A percentile compares a stretch with the other conserved stretches of the same genome.
phyloP scores from a whole-genome alignment of 139 green algal genomes.

The Coccomyxa sp. region DNA sequence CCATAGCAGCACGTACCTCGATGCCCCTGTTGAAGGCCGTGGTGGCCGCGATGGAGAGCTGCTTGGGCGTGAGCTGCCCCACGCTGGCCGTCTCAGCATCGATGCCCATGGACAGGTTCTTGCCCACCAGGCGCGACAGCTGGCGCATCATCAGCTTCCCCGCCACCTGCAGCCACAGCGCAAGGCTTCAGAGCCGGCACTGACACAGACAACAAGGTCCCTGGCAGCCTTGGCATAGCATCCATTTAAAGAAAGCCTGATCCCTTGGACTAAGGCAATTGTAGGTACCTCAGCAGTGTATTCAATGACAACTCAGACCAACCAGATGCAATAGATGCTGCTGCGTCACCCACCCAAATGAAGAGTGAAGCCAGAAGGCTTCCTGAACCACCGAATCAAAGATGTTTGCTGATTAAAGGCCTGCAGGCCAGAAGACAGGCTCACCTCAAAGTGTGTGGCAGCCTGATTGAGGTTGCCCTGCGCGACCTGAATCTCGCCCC shows the following conservation, averaged over 20 bases:
- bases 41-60: background rate
- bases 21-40: background rate
- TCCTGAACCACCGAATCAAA: background rate
- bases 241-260: background rate
- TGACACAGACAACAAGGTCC: background rate
- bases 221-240: background rate
- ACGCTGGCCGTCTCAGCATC: background rate
- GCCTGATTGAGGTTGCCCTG: constrained; percentile 18
- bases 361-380: no score
- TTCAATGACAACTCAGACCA: background rate
- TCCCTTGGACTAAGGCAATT: background rate
- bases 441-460: constrained; percentile 19
- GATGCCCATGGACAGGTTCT: background rate
- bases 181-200: background rate
- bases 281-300: background rate
- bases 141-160: background rate
- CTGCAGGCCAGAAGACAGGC: background rate
- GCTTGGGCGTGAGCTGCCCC: background rate
- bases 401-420: background rate
- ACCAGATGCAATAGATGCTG: no score
- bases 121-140: background rate
- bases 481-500: constrained; percentile 42
- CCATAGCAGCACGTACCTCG: background rate
- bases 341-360: no score
- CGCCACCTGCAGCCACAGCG: background rate